These are phyloP conservation scores for Boletus semigastroideus DNA, from an alignment of 1,284 basidiomycete species.

Conservation along the genomic window DNA sequence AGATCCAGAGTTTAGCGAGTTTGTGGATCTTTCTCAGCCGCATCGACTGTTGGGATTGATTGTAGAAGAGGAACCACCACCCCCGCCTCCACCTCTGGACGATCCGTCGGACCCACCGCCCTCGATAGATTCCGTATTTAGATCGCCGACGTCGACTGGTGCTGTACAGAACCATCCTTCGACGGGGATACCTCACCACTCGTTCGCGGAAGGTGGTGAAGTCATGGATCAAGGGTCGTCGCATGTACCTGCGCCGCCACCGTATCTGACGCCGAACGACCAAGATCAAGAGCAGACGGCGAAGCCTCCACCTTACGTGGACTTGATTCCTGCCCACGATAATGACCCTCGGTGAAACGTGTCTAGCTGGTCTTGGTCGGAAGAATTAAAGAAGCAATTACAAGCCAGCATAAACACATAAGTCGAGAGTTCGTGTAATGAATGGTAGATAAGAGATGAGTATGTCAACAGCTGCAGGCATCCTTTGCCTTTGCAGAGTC, in stretches of 20 bases:
- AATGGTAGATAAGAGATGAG: constrained; percentile 15
- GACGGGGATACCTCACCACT: constrained; percentile 31
- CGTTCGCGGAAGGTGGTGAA: constrained; percentile 29
- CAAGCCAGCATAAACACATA: constrained; percentile 27
- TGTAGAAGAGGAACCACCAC: constrained; percentile 56
- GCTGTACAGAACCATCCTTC: constrained; percentile 43
- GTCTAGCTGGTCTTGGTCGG: not conserved
- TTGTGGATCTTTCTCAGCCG: constrained; percentile 58
- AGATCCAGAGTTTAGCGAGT: constrained; percentile 64
- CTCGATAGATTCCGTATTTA: constrained; percentile 76
- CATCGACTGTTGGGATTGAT: constrained; percentile 58
- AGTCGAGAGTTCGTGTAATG: constrained; percentile 22
- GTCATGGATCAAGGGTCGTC: constrained; percentile 35
- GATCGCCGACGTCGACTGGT: constrained; percentile 50
- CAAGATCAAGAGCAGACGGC: constrained; percentile 39
- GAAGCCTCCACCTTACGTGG: constrained; percentile 44
- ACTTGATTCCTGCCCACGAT: constrained; percentile 33
- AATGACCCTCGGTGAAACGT: constrained; percentile 10
- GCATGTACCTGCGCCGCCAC: constrained; percentile 54
- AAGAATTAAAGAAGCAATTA: constrained; percentile 33
- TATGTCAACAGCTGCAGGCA: constrained; percentile 71
- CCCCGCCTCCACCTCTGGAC: constrained; percentile 78
- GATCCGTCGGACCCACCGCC: constrained; percentile 84
- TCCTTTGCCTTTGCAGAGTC: constrained; percentile 68
- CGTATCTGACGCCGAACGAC: constrained; percentile 38